phyloP scores from a whole-genome alignment of 2,329 filamentous ascomycete species.

The Tolypocladium ophioglossoides region DNA sequence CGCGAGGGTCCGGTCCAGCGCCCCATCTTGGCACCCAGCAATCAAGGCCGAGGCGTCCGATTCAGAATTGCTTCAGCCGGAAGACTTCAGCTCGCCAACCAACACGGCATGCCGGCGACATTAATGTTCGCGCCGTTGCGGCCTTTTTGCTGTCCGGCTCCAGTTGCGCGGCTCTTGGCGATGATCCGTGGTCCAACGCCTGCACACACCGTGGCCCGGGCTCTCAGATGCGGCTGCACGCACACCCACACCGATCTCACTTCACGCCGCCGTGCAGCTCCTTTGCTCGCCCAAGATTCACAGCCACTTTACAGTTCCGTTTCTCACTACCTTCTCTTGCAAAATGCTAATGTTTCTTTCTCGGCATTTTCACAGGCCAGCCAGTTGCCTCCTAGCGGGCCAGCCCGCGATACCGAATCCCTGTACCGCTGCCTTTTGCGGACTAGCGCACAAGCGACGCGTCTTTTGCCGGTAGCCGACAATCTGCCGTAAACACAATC shows the following conservation, averaged over 20 bases:
- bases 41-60: not conserved
- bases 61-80: not conserved
- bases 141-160: not conserved
- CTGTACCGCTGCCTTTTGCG: slow-evolving; percentile 3
- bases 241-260: not conserved
- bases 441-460: slow-evolving; percentile 1
- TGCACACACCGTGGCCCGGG: not conserved
- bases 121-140: not conserved
- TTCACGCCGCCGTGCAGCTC: not conserved
- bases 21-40: not conserved
- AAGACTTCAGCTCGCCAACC: not conserved
- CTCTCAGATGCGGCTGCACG: not conserved
- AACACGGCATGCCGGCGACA: not conserved
- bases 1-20: not conserved
- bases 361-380: not conserved
- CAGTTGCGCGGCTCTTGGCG: not conserved
- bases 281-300: not conserved
- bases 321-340: not conserved
- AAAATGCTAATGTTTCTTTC: not conserved
- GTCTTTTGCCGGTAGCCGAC: slow-evolving; percentile 3
- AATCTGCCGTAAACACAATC: slow-evolving; percentile 5
- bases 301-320: not conserved
- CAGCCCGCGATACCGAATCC: slow-evolving; percentile 1
- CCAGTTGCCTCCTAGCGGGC: not conserved
- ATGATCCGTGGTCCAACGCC: not conserved